Evolutionary conservation across 768 basidiomycete species (phyloP).

Genomic region (Tephrocybe sp.): DNA sequence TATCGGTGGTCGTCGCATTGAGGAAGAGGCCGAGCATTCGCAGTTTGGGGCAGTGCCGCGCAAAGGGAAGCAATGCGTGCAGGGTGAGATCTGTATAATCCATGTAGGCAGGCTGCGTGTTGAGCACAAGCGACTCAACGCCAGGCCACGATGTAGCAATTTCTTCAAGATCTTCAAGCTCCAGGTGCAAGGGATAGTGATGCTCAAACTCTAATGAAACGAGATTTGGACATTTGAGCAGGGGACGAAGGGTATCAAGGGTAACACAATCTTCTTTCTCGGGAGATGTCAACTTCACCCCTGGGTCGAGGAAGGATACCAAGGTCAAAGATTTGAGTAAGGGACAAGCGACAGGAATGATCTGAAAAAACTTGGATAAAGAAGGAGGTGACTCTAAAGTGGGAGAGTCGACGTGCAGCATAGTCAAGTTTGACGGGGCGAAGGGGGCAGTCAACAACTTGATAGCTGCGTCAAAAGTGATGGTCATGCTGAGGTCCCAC

Average conservation of each 20-base stretch:
- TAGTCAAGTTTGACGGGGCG: constrained; percentile 48
- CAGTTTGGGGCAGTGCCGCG: constrained; percentile 38
- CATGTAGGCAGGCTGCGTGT: constrained; percentile 41
- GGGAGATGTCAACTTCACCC: constrained; percentile 1
- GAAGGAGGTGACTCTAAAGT: constrained; percentile 40
- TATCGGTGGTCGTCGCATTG: constrained; percentile 30
- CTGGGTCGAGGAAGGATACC: constrained; percentile 30
- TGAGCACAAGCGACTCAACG: constrained; percentile 43
- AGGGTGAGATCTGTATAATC: constrained; percentile 33
- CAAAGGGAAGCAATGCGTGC: constrained; percentile 39
- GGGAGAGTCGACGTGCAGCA: constrained; percentile 53
- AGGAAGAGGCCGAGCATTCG: constrained; percentile 41
- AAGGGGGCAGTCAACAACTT: constrained; percentile 43
- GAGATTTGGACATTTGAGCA: constrained; percentile 33
- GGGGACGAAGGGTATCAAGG: constrained; percentile 34
- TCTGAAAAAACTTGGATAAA: constrained; percentile 42
- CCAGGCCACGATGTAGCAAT: constrained; percentile 47
- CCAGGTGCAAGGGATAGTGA: constrained; percentile 36
- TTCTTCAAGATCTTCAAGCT: constrained; percentile 41
- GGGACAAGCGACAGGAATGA: constrained; percentile 47
- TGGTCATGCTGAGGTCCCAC: constrained; percentile 50
- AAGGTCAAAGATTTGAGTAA: constrained; percentile 45
- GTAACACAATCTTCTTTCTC: constrained; percentile 25
- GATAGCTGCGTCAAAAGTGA: constrained; percentile 42
- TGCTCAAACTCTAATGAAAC: constrained; percentile 37